Conservation (phyloP, 1,284 basidiomycete species). For the Cutaneotrichosporon sp. region DNA sequence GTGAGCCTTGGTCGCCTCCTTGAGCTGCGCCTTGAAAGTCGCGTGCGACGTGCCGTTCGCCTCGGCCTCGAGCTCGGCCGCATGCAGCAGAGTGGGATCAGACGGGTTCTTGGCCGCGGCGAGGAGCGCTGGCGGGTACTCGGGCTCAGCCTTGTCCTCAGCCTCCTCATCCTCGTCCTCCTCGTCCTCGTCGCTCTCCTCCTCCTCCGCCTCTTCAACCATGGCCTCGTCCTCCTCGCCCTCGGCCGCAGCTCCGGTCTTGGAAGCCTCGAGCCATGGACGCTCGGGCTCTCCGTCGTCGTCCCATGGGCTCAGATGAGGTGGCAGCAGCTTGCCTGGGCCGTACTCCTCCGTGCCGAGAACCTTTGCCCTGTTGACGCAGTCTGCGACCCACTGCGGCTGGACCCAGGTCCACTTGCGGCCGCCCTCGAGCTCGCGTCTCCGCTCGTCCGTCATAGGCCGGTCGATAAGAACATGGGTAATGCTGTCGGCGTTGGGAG, state of each 20-base stretch:
- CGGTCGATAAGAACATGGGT: conserved; percentile 96
- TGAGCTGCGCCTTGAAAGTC: conserved; percentile 73
- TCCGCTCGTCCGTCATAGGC: conserved; percentile 56
- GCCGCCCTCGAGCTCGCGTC: conserved; percentile 60
- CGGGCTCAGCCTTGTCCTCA: conserved; percentile 45
- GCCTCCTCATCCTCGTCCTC: conserved; percentile 45
- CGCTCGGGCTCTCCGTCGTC: conserved; percentile 59
- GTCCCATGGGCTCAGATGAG: conserved; percentile 92
- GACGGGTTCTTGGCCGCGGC: conserved; percentile 57
- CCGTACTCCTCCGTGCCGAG: conserved; percentile 80
- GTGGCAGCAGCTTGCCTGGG: conserved; percentile 82
- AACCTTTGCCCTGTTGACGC: conserved; percentile 79
- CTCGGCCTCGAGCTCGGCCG: conserved; percentile 91
- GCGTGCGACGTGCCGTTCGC: conserved; percentile 78
- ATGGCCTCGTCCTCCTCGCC: conserved; percentile 43
- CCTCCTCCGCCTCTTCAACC: conserved; percentile 38
- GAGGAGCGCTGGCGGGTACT: conserved; percentile 51
- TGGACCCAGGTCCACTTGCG: conserved; percentile 81
- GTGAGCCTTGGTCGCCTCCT: conserved; percentile 59
- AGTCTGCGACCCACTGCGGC: conserved; percentile 98
- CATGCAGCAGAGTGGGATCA: conserved; percentile 68
- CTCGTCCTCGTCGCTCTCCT: conserved; percentile 42
- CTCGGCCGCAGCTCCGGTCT: conserved; percentile 38
- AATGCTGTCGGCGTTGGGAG: conserved; percentile 63
- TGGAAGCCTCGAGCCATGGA: conserved; percentile 56